These are phyloP conservation scores for Lanmaoa rubissima DNA, from an alignment of 768 basidiomycete species.

Conservation along the genomic window DNA sequence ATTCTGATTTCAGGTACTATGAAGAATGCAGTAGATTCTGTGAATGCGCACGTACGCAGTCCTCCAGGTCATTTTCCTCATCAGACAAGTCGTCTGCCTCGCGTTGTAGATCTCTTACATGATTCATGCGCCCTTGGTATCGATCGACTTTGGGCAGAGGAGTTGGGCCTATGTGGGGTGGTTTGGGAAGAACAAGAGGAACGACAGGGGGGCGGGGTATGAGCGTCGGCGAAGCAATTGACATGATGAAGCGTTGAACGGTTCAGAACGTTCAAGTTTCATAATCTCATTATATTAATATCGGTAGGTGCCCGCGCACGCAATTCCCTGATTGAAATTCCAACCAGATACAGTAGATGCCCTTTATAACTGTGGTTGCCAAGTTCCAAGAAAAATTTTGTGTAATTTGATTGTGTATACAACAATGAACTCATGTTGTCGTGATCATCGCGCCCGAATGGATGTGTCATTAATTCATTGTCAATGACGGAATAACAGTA, in stretches of 20 bases:
- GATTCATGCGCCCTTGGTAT: slow-evolving; percentile 56
- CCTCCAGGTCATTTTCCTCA: slow-evolving; percentile 80
- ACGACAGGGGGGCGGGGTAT: slow-evolving; percentile 61
- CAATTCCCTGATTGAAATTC: too few relatives aligned
- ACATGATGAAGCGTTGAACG: slow-evolving; percentile 33
- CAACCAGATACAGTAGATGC: too few relatives aligned
- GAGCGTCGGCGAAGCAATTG: slow-evolving; percentile 67
- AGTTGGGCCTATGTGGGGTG: slow-evolving; percentile 62
- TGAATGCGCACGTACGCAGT: slow-evolving; percentile 46
- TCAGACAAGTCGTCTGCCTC: slow-evolving; percentile 86
- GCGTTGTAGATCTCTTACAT: slow-evolving; percentile 62
- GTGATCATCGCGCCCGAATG: too few relatives aligned
- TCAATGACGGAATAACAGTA: too few relatives aligned
- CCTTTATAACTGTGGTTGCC: too few relatives aligned
- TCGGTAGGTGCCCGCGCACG: too few relatives aligned
- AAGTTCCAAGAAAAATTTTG: too few relatives aligned
- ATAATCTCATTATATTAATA: too few relatives aligned
- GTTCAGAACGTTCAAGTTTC: too few relatives aligned
- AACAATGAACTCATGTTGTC: too few relatives aligned
- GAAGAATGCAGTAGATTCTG: background rate
- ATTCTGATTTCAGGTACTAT: slow-evolving; percentile 41
- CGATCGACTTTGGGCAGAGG: slow-evolving; percentile 52
- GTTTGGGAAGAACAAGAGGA: slow-evolving; percentile 63
- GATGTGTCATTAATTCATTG: too few relatives aligned
- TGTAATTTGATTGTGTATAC: too few relatives aligned